Base-by-base conservation (phyloP, 495 filamentous ascomycete species). In the Apiosordaria backusii region DNA sequence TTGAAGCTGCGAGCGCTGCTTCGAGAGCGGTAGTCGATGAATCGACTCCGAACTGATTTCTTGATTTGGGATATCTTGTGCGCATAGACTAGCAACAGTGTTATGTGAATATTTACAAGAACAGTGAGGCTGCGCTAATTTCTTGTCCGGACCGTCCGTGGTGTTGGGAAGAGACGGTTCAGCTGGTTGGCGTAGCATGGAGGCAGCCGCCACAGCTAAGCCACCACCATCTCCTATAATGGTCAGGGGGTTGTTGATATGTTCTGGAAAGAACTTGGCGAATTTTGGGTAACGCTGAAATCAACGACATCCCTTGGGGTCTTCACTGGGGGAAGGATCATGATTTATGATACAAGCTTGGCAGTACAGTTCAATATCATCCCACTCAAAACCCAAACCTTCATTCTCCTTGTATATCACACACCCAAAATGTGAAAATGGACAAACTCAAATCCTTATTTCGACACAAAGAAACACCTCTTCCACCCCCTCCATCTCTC, bases 401-500 rank as follows among this genome's bases (percentile, higher is more conserved):
- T 7, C 35, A 2, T 45, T 45, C 9, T 13, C 16, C 35, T 45
- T 45, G 35, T 13, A 13, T 2, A 7, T 45, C 10, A 3, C 35
- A 45, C 35, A n/a, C n/a, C n/a, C n/a, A n/a, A n/a, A n/a, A 9
- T n/a, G 16, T 59, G 22, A 59, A 59, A 26, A 59, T 59, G 57
- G 15, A 26, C 57, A 25, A 25, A 18, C 16, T 59, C 22, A 59
- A 27, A 59, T 23, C n/a, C 24, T 26, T 59, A 21, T 64, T 45
- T 50, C 54, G n/a, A 21, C 35, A 25, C 23, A 27, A 50, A 50
- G 57, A 27, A 6, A 5, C 21, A 1, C 18, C 9, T 16, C 26
- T 27, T 27, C 26, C 29, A 52, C 35, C 62, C 61, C 62, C 10
- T 59, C 67, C 62, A 10, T 55, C 58, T 24, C 62, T 62, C 55